These are phyloP conservation scores for Nicotiana attenuata DNA, from an alignment of 257 asterid genomes.

Conservation along the genomic window DNA sequence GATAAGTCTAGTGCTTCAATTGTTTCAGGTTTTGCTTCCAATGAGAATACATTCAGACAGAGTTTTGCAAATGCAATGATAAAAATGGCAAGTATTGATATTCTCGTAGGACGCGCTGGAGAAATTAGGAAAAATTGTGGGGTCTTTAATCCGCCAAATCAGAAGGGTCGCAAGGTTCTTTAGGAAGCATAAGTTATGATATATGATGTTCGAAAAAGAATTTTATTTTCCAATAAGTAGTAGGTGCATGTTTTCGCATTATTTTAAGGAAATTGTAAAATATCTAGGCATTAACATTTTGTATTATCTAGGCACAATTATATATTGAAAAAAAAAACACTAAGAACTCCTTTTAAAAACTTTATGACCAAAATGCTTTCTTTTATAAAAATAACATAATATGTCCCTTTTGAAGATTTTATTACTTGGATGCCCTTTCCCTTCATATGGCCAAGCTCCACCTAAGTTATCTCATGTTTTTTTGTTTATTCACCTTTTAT, in stretches of 20 bases:
- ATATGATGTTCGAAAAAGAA: neutral
- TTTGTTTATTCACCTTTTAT: too few species aligned
- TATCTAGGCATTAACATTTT: neutral
- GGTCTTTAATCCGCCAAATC: slow-evolving; percentile 5
- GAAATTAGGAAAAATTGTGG: slow-evolving; percentile 32
- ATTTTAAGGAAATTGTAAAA: neutral
- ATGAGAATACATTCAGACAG: slow-evolving; percentile 5
- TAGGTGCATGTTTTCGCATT: neutral
- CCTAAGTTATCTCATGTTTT: too few species aligned
- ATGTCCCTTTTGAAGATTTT: too few species aligned
- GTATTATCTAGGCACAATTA: neutral
- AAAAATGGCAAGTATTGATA: slow-evolving; percentile 25
- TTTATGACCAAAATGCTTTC: too few species aligned
- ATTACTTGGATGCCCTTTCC: too few species aligned
- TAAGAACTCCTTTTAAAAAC: too few species aligned
- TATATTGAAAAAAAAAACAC: neutral
- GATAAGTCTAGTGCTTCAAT: slow-evolving; percentile 35
- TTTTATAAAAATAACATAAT: too few species aligned
- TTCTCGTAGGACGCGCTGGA: slow-evolving; percentile 26
- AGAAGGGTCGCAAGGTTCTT: neutral
- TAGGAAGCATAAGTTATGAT: neutral
- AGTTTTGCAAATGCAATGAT: slow-evolving; percentile 25
- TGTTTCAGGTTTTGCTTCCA: slow-evolving; percentile 15
- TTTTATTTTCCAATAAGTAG: neutral
- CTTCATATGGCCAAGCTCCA: too few species aligned